Evolutionary conservation across 345 rosid species (phyloP), one percentile per base, ranked within the genome.

Genomic region (Aquilaria sinensis): DNA sequence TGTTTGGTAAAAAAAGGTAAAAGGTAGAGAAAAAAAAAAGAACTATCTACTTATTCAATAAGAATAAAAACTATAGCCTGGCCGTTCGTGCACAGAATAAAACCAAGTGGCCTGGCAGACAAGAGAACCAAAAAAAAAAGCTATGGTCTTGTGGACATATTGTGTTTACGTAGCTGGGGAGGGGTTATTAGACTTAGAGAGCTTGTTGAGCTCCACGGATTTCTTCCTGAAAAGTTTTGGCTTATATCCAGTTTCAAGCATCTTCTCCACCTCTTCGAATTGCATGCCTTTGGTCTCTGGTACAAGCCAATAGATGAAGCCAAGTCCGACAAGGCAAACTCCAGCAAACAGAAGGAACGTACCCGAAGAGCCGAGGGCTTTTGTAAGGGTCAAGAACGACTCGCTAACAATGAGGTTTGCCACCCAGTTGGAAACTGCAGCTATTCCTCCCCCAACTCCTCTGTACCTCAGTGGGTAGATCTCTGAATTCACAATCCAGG

Each of bases 261-360:
- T 66, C 80, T 77, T 78, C 81, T 92, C 94, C 0, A 90, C 85
- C 65, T 93, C 90, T 70, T 86, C 96, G 15, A 90, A 78, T 37
- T 78, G 83, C 46, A 93, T 74, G 12, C 96, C 97, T 78, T 93
- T 93, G 46, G 96, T 90, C 63, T 90, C 97, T 0, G 97, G 97
- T 9, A 87, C 97, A 1, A 89, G 58, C 50, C 76, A 66, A 82
- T 71, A 92, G 37, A 92, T 92, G 53, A 70, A 80, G 11, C 76
- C 5, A n/a, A 87, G 78, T 8, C 84, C 87, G 0, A 81, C 9
- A 4, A 73, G 1, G 0, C 89, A 80, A 57, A 83, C 71, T 30
- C 74, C 88, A 0, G 89, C 90, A 9, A 87, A 88, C 16, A 90
- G 78, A 31, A 90, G 74, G 69, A 92, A 92, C 0, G 90, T 80